These are phyloP conservation scores for Penicillium antarcticum DNA, from an alignment of 495 filamentous ascomycete species.

Conservation along the genomic window DNA sequence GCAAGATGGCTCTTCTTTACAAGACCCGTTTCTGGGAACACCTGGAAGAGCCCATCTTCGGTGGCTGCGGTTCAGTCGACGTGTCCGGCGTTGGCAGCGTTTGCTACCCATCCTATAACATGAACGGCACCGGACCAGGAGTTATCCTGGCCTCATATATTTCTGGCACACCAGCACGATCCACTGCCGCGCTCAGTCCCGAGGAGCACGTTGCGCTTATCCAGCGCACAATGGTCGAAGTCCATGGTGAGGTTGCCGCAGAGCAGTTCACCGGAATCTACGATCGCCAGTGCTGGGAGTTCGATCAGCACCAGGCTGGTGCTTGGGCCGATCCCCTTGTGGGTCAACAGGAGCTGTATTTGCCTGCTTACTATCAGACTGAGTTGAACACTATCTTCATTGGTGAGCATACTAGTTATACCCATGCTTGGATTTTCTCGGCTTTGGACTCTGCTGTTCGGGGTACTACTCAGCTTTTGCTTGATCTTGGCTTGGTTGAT, in stretches of 20 bases:
- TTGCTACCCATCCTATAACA: conserved; percentile 63
- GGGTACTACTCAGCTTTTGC: conserved; percentile 60
- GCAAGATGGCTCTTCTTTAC: conserved; percentile 66
- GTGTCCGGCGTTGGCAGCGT: conserved; percentile 56
- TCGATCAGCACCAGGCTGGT: conserved; percentile 50
- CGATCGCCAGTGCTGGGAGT: conserved; percentile 57
- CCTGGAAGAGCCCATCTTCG: conserved; percentile 55
- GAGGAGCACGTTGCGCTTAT: conserved; percentile 54
- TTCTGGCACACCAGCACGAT: conserved; percentile 39
- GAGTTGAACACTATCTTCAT: conserved; percentile 65
- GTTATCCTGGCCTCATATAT: conserved; percentile 60
- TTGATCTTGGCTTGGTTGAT: conserved; percentile 66
- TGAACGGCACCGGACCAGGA: conserved; percentile 60
- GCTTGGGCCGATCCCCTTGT: conserved; percentile 54
- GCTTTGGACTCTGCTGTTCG: conserved; percentile 65
- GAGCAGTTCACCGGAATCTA: conserved; percentile 59
- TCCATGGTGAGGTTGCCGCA: conserved; percentile 54
- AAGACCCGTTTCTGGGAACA: conserved; percentile 68
- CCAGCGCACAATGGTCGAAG: conserved; percentile 56
- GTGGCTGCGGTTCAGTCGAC: conserved; percentile 57
- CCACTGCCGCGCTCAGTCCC: conserved; percentile 41
- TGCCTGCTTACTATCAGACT: conserved; percentile 68
- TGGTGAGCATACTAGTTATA: conserved; percentile 70
- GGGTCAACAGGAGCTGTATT: conserved; percentile 62
- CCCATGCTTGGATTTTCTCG: conserved; percentile 71